phyloP scores from a whole-genome alignment of 257 asterid genomes.

The Rehmannia glutinosa region DNA sequence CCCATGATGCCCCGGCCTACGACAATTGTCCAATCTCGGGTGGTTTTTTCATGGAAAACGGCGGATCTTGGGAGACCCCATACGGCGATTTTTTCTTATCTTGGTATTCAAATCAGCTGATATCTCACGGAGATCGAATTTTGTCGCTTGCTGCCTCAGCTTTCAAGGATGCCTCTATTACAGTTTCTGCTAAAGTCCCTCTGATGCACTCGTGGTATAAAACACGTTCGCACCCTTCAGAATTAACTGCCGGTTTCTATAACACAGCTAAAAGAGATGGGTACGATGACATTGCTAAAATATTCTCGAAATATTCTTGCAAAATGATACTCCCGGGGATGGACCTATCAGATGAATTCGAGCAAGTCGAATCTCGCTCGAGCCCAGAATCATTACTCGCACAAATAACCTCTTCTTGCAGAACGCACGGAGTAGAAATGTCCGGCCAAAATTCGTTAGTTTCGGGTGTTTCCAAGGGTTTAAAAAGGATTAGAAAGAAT shows the following conservation, averaged over 20 bases:
- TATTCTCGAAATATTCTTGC: slow-evolving; percentile 55
- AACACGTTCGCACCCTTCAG: slow-evolving; percentile 76
- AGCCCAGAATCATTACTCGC: slow-evolving; percentile 56
- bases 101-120: slow-evolving; percentile 66
- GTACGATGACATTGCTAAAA: slow-evolving; percentile 42
- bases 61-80: slow-evolving; percentile 78
- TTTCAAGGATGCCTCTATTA: slow-evolving; percentile 37
- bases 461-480: slow-evolving; percentile 36
- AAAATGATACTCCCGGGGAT: slow-evolving; percentile 56
- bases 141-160: slow-evolving; percentile 61
- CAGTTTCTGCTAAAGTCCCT: slow-evolving; percentile 64
- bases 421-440: slow-evolving; percentile 31
- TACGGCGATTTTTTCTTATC: slow-evolving; percentile 89
- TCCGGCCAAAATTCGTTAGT: slow-evolving; percentile 50
- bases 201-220: slow-evolving; percentile 44
- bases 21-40: slow-evolving; percentile 38
- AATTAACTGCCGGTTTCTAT: slow-evolving; percentile 65
- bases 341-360: slow-evolving; percentile 52
- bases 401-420: slow-evolving; percentile 48
- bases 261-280: slow-evolving; percentile 70
- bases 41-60: slow-evolving; percentile 61
- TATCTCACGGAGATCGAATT: slow-evolving; percentile 61
- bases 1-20: slow-evolving; percentile 61
- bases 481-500: slow-evolving; percentile 49
- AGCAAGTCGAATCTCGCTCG: slow-evolving; percentile 32